Evolutionary conservation across 257 asterid genomes (phyloP).

Genomic region (Solanum medicagineum): DNA sequence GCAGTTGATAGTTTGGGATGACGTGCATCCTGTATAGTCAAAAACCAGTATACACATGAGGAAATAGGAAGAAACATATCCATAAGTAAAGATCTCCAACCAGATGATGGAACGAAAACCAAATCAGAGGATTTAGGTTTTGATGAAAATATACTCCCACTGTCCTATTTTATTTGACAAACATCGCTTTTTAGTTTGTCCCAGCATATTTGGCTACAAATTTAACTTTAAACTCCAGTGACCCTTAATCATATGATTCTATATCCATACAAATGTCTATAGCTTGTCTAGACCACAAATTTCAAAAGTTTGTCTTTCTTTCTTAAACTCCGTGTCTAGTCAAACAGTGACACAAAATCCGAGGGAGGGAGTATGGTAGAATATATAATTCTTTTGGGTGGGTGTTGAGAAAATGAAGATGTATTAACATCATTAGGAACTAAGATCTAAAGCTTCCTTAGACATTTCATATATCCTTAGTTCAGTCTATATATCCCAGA

Average conservation of each 20-base stretch:
- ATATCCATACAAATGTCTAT: background rate
- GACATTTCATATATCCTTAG: background rate
- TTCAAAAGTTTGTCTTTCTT: background rate
- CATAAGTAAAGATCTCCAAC: background rate
- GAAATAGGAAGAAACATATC: background rate
- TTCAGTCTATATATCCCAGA: background rate
- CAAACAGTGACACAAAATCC: background rate
- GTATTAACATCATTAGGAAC: background rate
- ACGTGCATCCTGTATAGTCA: constrained; percentile 56
- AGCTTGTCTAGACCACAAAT: background rate
- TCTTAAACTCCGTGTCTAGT: background rate
- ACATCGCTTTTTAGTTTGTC: background rate
- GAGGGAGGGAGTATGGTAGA: background rate
- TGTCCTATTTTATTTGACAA: background rate
- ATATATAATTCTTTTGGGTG: background rate
- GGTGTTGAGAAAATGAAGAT: background rate
- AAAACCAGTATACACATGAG: background rate
- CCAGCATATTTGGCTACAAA: background rate
- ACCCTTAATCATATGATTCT: background rate
- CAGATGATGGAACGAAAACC: background rate
- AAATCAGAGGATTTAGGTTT: background rate
- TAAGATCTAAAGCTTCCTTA: background rate
- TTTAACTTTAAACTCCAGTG: background rate
- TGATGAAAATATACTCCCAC: background rate
- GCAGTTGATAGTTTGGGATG: constrained; percentile 83